Percentiles rank a stretch among this genome's conserved stretches.
These are phyloP conservation scores for Albatrellus ellisii DNA, from an alignment of 768 basidiomycete genomes.

Conservation along the genomic window DNA sequence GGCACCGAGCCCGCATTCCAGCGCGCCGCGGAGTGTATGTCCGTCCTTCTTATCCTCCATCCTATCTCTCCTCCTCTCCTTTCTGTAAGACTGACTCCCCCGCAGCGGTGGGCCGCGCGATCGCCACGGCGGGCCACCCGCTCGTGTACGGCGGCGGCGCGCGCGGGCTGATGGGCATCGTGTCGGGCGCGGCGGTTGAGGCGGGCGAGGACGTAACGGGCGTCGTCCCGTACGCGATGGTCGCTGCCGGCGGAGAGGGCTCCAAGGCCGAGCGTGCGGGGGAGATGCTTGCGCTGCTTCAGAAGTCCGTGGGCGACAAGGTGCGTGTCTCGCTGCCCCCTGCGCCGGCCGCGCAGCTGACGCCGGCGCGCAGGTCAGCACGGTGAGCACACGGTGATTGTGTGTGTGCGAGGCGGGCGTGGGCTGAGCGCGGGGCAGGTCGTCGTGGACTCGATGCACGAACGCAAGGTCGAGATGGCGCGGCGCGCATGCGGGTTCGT, in stretches of 20 bases:
- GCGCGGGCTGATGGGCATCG: conserved; percentile 76
- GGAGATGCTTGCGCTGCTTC: conserved; percentile 15
- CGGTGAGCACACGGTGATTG: conserved; percentile 14
- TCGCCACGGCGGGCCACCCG: conserved; percentile 44
- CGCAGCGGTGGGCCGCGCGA: conserved; percentile 59
- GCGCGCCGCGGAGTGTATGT: conserved; percentile 1
- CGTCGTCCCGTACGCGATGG: conserved; percentile 68
- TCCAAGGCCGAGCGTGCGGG: conserved; percentile 26
- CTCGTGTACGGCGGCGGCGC: conserved; percentile 84
- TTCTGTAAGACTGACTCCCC: not conserved
- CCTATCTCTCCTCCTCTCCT: too few species aligned
- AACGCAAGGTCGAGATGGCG: conserved; percentile 89
- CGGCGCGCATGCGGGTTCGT: conserved; percentile 68
- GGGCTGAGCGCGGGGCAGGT: conserved; percentile 26
- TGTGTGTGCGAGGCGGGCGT: not conserved
- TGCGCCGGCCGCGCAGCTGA: not conserved
- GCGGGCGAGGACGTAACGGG: conserved; percentile 65
- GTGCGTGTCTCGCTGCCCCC: conserved; percentile 16
- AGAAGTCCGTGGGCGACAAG: conserved; percentile 22
- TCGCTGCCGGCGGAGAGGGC: conserved; percentile 47
- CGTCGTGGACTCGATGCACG: conserved; percentile 73
- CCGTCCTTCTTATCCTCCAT: not conserved
- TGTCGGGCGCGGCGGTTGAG: conserved; percentile 52
- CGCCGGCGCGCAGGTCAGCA: conserved; percentile 18
- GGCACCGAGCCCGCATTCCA: not conserved